Base-by-base conservation (phyloP, 2,329 filamentous ascomycete genomes). In the Coleophoma eucalyptorum region DNA sequence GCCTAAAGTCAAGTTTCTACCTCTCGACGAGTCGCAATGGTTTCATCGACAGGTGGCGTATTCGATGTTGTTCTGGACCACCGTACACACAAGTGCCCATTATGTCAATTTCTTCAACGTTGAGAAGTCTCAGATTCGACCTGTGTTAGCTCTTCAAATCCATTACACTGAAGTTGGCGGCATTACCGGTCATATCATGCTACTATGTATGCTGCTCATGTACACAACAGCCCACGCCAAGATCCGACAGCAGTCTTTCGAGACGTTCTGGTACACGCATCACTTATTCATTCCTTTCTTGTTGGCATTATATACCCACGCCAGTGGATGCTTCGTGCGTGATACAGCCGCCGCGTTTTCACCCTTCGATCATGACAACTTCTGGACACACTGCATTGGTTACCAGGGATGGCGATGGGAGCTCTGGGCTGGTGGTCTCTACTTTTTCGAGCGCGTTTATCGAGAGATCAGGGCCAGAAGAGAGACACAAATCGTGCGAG, bases 101-200 rank as follows among this genome's bases (percentile, higher is more conserved):
- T 99, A 99, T 64, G 90, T 97, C 76, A 99, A 99, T 75, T 99
- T 99, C 74, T 97, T 86, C 79, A 97, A 96, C 63, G 89, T 99
- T 55, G 94, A 99, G 70, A 81, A 83, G 61, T 82, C 79, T 0
- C 90, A 97, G 67, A 80, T 97, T 49, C 86, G 94, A 48, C 86
- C 87, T 2, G 80, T 89, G 43, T 83, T 84, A 3, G 94, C 94
- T 3, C 71, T 97, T 6, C 79, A 97, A 65, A 96, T 97, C 57
- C 94, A 97, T 70, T 99, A 96, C 68, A 80, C 83, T 1, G 82
- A 96, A 66, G 81, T 91, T 46, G 92, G 90, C 63, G 94, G 94
- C 54, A 88, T 97, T 55, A 99, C 94, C 2, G 94, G 94, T 6
- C 94, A 99, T 70, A 81, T 97, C 55, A 99, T 99, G 94, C 81